A percentile compares a stretch with the other conserved stretches of the same genome.
Conservation (phyloP, 129 eudicot species). For the Rutidosis leptorrhynchoides region DNA sequence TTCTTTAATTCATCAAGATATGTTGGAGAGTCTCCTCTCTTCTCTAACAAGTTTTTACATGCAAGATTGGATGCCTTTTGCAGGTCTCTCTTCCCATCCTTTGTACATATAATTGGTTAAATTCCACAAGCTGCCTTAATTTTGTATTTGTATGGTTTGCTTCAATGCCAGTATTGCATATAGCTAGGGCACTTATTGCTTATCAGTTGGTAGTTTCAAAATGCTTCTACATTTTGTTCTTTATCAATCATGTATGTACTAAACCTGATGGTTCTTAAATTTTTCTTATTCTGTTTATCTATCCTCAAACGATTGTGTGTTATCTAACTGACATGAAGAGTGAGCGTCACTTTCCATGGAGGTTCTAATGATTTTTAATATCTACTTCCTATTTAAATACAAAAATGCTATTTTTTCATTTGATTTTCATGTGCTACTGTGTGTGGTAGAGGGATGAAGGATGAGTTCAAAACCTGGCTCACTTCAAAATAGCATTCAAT, state of each 20-base stretch:
- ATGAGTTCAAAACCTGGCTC: neutral
- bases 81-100: constrained; percentile 53
- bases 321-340: neutral
- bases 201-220: constrained; percentile 10
- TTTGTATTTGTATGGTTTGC: constrained; percentile 8
- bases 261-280: neutral
- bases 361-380: neutral
- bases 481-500: neutral
- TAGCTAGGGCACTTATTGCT: constrained; percentile 15
- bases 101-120: neutral
- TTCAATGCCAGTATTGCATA: neutral
- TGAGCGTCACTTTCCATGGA: neutral
- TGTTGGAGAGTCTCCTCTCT: constrained; percentile 50
- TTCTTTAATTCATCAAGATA: constrained; percentile 77
- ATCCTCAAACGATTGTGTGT: neutral
- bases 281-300: neutral
- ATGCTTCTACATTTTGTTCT: constrained; percentile 10
- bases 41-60: constrained; percentile 88
- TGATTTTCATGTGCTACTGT: neutral
- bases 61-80: constrained; percentile 88
- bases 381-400: neutral
- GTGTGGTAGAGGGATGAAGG: neutral
- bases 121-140: constrained; percentile 9
- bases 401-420: neutral
- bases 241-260: neutral